Evolutionary conservation across 2,329 filamentous ascomycete genomes (phyloP).

Genomic region (Polytolypa hystricis): DNA sequence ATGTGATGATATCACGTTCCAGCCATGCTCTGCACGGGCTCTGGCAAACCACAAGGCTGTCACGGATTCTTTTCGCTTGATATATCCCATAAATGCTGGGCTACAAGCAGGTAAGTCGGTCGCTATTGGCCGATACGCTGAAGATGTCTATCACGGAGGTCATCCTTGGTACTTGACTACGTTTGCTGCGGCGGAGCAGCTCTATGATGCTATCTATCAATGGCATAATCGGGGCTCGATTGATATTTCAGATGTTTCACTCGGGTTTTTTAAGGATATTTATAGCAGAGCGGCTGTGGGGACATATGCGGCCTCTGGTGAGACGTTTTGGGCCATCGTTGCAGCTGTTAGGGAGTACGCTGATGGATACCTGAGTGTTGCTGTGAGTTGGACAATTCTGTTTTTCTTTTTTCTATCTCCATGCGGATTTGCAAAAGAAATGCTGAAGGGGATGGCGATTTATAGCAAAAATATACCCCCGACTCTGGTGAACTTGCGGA

Average conservation of each 20-base stretch:
- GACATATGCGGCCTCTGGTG: conserved; percentile 49
- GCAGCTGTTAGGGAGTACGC: conserved; percentile 52
- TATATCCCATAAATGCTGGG: conserved; percentile 60
- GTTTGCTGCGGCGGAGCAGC: conserved; percentile 63
- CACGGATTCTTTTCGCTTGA: conserved; percentile 61
- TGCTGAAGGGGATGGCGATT: not conserved
- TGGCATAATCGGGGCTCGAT: conserved; percentile 57
- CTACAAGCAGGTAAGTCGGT: conserved; percentile 49
- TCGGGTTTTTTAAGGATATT: conserved; percentile 61
- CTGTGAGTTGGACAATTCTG: conserved; percentile 13
- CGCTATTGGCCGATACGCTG: conserved; percentile 56
- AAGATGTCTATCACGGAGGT: conserved; percentile 64
- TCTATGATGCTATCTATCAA: conserved; percentile 63
- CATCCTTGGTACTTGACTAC: conserved; percentile 74
- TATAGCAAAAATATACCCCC: conserved; percentile 35
- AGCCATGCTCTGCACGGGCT: conserved; percentile 58
- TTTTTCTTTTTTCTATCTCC: not conserved
- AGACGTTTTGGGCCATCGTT: conserved; percentile 35
- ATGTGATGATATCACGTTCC: conserved; percentile 62
- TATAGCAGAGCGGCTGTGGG: conserved; percentile 47
- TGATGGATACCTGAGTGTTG: conserved; percentile 41
- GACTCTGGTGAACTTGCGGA: conserved; percentile 44
- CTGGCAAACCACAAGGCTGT: conserved; percentile 66
- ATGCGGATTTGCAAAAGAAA: not conserved
- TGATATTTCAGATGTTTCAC: conserved; percentile 52